phyloP scores from a whole-genome alignment of 176 grass and related monocot species.

The Alopecurus myosuroides region DNA sequence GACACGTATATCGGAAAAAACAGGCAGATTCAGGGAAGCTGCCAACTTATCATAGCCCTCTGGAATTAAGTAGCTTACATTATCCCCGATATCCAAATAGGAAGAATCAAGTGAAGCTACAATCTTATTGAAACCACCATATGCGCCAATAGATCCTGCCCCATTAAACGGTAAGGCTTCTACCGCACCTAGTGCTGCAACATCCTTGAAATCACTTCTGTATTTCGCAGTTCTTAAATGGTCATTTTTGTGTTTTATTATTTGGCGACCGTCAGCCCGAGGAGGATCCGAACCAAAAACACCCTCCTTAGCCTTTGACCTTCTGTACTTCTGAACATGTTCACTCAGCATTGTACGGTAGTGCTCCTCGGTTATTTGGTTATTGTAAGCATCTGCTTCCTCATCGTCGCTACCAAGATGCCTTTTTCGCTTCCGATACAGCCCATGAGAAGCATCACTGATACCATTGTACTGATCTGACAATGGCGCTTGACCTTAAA shows the following conservation, averaged over 20 bases:
- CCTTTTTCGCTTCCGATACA: slow-evolving; percentile 46
- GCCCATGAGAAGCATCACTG: slow-evolving; percentile 47
- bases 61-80: slow-evolving; percentile 69
- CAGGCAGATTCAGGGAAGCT: slow-evolving; percentile 64
- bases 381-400: slow-evolving; percentile 49
- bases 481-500: slow-evolving; percentile 51
- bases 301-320: slow-evolving; percentile 50
- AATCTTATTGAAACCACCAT: slow-evolving; percentile 67
- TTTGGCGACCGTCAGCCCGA: slow-evolving; percentile 7
- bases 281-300: slow-evolving; percentile 47
- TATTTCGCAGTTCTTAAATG: slow-evolving; percentile 37
- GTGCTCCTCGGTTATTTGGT: slow-evolving; percentile 75
- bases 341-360: slow-evolving; percentile 91
- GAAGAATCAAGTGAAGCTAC: slow-evolving; percentile 63
- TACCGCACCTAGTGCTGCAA: slow-evolving; percentile 19
- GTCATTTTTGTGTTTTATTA: slow-evolving; percentile 43
- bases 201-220: slow-evolving; percentile 34
- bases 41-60: slow-evolving; percentile 92
- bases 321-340: slow-evolving; percentile 77
- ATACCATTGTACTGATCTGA: slow-evolving; percentile 59
- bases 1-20: slow-evolving; percentile 71
- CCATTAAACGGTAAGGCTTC: slow-evolving; percentile 38
- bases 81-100: slow-evolving; percentile 90
- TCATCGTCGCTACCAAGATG: slow-evolving; percentile 52
- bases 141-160: slow-evolving; percentile 32